These are phyloP conservation scores for Agaricus blazei DNA, from an alignment of 768 basidiomycete genomes.

Conservation along the genomic window DNA sequence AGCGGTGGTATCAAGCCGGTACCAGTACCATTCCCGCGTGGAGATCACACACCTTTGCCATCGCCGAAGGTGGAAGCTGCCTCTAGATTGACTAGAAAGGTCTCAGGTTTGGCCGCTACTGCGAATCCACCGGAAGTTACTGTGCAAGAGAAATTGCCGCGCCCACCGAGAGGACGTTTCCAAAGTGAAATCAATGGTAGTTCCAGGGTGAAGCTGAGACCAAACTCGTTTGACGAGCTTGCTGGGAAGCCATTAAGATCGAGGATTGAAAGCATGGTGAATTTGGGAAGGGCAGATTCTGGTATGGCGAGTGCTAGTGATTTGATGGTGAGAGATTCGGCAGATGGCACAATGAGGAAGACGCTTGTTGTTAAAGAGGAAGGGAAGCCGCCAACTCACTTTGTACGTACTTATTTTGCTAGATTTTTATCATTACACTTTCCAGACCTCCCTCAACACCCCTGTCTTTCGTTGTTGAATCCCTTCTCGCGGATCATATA, in stretches of 20 bases:
- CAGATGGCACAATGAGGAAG: slow-evolving; percentile 62
- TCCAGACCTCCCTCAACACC: neutral
- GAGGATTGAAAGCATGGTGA: slow-evolving; percentile 71
- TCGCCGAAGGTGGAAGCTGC: neutral
- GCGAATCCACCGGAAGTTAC: slow-evolving; percentile 34
- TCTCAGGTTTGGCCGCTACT: slow-evolving; percentile 31
- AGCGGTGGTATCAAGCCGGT: slow-evolving; percentile 11
- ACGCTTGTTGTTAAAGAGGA: slow-evolving; percentile 76
- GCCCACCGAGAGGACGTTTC: slow-evolving; percentile 57
- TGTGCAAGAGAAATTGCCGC: slow-evolving; percentile 28
- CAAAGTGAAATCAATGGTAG: slow-evolving; percentile 69
- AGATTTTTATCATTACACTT: neutral
- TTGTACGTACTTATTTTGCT: slow-evolving; percentile 49
- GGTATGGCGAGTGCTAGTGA: slow-evolving; percentile 61
- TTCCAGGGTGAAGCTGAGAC: slow-evolving; percentile 50
- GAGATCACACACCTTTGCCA: slow-evolving; percentile 31
- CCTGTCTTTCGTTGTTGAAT: neutral
- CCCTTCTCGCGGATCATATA: neutral
- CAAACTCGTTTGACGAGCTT: slow-evolving; percentile 66
- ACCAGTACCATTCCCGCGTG: slow-evolving; percentile 64
- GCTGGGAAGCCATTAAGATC: slow-evolving; percentile 49
- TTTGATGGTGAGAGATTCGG: slow-evolving; percentile 52
- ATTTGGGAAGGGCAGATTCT: slow-evolving; percentile 44
- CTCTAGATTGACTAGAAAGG: neutral
- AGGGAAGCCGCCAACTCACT: slow-evolving; percentile 74